Percentiles rank a stretch among this genome's conserved stretches.
phyloP scores from a whole-genome alignment of 805 yeast species.

The Pachysolen tannophilus region DNA sequence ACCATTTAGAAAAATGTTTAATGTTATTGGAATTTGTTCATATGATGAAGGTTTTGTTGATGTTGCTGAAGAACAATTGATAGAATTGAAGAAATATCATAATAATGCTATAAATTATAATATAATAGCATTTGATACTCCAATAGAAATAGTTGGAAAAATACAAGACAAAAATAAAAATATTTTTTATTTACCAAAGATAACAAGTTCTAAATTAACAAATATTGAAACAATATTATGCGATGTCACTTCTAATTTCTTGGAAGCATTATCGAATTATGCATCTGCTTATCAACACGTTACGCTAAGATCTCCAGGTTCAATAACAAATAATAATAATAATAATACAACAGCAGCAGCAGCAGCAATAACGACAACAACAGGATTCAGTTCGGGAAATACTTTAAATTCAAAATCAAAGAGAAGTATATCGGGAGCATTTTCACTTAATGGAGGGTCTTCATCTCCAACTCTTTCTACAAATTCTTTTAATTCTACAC shows the following conservation, averaged over 20 bases:
- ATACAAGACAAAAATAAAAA: background rate
- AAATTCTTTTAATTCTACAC: constrained; percentile 6
- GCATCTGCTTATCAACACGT: constrained; percentile 72
- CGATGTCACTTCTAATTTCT: constrained; percentile 58
- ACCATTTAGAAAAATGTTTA: constrained; percentile 74
- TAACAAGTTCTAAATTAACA: constrained; percentile 11
- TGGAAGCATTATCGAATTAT: constrained; percentile 56
- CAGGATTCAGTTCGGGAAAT: no score
- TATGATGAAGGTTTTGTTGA: constrained; percentile 18
- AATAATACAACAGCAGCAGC: constrained; percentile 1
- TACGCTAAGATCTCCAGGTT: constrained; percentile 76
- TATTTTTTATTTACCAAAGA: constrained; percentile 11
- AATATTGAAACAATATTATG: constrained; percentile 60
- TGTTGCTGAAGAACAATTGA: constrained; percentile 23
- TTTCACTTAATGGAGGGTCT: constrained; percentile 1
- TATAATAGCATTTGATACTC: constrained; percentile 45
- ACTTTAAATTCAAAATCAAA: no score
- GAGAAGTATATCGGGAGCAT: background rate
- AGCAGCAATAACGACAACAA: no score
- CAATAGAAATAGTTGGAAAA: constrained; percentile 12
- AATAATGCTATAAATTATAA: constrained; percentile 50
- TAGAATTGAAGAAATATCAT: constrained; percentile 34
- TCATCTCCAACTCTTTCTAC: background rate
- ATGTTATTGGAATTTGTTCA: constrained; percentile 40
- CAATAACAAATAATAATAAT: constrained; percentile 44